phyloP scores from a whole-genome alignment of 345 rosid species.

The Euphorbia pulcherrima region DNA sequence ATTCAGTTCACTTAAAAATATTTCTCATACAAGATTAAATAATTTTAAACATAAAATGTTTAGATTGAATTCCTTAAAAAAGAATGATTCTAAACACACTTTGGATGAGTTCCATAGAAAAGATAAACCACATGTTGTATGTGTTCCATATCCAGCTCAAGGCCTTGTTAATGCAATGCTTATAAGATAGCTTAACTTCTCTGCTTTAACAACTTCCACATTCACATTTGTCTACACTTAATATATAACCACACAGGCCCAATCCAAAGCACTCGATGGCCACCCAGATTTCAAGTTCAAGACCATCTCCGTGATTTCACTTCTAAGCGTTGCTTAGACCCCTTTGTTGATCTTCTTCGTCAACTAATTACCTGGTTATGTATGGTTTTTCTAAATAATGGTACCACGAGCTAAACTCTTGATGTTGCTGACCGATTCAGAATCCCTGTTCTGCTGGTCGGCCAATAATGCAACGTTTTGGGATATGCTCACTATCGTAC shows the following conservation, averaged over 20 bases:
- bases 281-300: slow-evolving; percentile 40
- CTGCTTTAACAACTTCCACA: slow-evolving; percentile 32
- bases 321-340: slow-evolving; percentile 22
- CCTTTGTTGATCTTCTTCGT: slow-evolving; percentile 19
- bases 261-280: slow-evolving; percentile 36
- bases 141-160: slow-evolving; percentile 36
- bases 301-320: slow-evolving; percentile 39
- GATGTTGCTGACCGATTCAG: slow-evolving; percentile 27
- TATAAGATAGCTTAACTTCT: slow-evolving; percentile 36
- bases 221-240: slow-evolving; percentile 44
- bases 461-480: slow-evolving; percentile 24
- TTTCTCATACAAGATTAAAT: too few species aligned
- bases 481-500: slow-evolving; percentile 23
- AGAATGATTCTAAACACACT: neutral
- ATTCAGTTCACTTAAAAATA: too few species aligned
- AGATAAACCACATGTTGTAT: slow-evolving; percentile 25
- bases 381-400: slow-evolving; percentile 44
- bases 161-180: slow-evolving; percentile 39
- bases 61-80: too few species aligned
- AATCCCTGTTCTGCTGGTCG: slow-evolving; percentile 26
- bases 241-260: slow-evolving; percentile 31
- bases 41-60: too few species aligned
- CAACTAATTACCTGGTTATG: slow-evolving; percentile 14
- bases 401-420: slow-evolving; percentile 30
- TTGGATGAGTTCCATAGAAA: neutral